phyloP scores from a whole-genome alignment of 345 rosid species.

The Rhizophora mangle region DNA sequence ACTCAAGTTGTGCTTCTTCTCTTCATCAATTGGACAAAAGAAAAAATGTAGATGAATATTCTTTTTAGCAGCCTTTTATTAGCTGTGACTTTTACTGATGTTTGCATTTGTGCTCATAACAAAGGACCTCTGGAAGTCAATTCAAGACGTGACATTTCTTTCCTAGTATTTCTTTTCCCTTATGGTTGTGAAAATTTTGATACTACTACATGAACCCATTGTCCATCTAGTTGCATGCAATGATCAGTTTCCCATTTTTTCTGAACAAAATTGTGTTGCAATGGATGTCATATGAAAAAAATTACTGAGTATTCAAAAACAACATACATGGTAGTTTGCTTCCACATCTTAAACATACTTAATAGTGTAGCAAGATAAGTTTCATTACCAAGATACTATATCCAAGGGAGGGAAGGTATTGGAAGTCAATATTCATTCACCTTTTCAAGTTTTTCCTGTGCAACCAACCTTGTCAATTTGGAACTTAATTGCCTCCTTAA shows the following conservation, averaged over 20 bases:
- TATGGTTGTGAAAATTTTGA: no score
- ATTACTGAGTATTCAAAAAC: not conserved
- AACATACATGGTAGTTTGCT: not conserved
- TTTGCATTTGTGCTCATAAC: no score
- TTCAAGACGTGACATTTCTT: not conserved
- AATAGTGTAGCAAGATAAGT: not conserved
- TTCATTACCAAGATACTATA: not conserved
- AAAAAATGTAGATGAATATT: not conserved
- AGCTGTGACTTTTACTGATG: not conserved
- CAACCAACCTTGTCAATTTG: conserved; percentile 75
- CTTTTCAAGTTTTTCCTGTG: conserved; percentile 76
- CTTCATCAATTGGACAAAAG: not conserved
- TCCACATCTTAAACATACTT: not conserved
- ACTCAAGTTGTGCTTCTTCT: not conserved
- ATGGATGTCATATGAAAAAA: no score
- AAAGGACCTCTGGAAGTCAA: not conserved
- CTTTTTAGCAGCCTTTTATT: conserved; percentile 2
- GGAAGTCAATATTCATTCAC: conserved; percentile 29
- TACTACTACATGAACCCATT: not conserved
- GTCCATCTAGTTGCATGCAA: not conserved
- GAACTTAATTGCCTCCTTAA: conserved; percentile 69
- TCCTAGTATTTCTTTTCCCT: no score
- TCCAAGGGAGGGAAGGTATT: not conserved
- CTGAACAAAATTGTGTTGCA: no score
- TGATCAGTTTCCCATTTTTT: no score